Base-by-base conservation (phyloP, 2,329 filamentous ascomycete species). In the Mollisia scopiformis region DNA sequence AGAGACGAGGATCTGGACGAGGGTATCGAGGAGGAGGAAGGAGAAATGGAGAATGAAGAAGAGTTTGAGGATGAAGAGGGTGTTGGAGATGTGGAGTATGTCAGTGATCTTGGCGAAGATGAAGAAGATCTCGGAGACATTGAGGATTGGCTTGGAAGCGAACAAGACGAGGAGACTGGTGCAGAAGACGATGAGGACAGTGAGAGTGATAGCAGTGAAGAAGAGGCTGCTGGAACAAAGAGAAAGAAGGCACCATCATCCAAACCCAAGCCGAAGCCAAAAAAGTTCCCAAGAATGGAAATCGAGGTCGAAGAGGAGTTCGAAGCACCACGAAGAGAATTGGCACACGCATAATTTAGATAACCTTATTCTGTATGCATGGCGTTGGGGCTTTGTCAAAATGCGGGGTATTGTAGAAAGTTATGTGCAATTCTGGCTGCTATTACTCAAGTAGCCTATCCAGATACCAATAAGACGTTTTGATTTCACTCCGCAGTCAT, bases 111-210 rank as follows among this genome's bases (percentile, higher is more conserved):
- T 59, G 93, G 93, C 50, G 92, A 91, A 73, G 90, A 90, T 67
- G 91, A 93, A 62, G 90, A 92, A 59, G 91, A 92, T 68, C 79
- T 92, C 21, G 87, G 84, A 56, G 90, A 93, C 72, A 85, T 98
- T 54, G 91, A 98, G 76, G 94, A 98, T 73, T 98, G 94, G 94
- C 82, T 97, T 53, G 93, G 89, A 69, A 92, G 87, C 63, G 90
- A 86, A 72, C 77, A 75, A 30, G 77, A 75, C 4, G 76, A 75
- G 14, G 78, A 76, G 14, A 74, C 69, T 13, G 76, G 73, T 30
- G 75, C 76, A 5, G 84, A 83, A 1, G 84, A 85, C 4, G 83
- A 84, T 2, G 81, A 82, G 47, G 80, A 83, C 37, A 83, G 81
- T 31, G 85, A 85, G 8, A 79, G 80, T 27, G 78, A 80, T 6